Base-by-base conservation (phyloP, 768 basidiomycete genomes). In the Naganishia vaughanmartiniae region DNA sequence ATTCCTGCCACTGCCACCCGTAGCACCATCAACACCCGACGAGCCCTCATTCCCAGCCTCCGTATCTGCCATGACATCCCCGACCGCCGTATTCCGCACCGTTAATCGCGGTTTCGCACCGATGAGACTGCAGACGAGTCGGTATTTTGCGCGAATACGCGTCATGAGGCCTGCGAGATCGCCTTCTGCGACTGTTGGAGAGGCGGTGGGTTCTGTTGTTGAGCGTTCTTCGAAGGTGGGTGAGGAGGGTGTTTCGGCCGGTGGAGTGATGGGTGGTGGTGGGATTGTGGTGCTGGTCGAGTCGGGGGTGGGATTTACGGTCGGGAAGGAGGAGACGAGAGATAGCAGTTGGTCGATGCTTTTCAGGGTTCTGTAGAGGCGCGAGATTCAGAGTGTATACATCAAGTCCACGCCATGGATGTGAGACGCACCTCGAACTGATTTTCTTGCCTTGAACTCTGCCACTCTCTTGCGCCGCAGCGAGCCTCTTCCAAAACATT, bases 111-210 rank as follows among this genome's bases (percentile, higher is more conserved):
- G 87, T 31, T 85, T 78, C 11, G 92, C 86, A 36, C 90, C 91
- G 26, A 97, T 84, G 0, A 87, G 86, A 0, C 93, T 87, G 75
- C 94, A 99, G 46, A 94, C 86, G 0, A 87, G 86, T 76, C 89
- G 90, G 81, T 98, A 96, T 73, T 90, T 86, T 0, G 93, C 91
- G 51, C 92, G 87, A 70, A 97, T 93, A 72, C 91, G 88, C 31
- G 88, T 86, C 73, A 95, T 87, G 31, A 93, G 86, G 67, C 87
- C 87, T 11, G 88, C 81, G 54, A 95, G 86, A 79, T 96, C 93
- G 19, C 87, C 42, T 34, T 79, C 75, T 45, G 63, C 53, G 9
- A 72, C 70, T 24, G 56, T 9, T n/a, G n/a, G n/a, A 26, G 24
- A 24, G n/a, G 17, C 39, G 2, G 57, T 9, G 26, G 60, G 54